Percentiles rank a stretch among this genome's conserved stretches.
Conservation (phyloP, 2,329 filamentous ascomycete species). For the Aspergillus fumigatus region DNA sequence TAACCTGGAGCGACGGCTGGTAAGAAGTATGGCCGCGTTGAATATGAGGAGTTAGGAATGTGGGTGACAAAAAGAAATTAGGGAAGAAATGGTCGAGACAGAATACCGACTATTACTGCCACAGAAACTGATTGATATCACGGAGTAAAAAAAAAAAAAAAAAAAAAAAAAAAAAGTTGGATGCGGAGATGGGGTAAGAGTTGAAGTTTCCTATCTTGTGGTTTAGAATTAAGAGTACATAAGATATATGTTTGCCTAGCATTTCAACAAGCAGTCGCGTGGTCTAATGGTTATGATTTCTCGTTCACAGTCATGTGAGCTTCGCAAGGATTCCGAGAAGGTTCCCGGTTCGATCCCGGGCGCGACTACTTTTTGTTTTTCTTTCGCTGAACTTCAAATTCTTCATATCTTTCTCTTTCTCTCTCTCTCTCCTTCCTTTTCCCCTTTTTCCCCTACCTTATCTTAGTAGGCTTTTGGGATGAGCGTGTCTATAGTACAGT, state of each 20-base stretch:
- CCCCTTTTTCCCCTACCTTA: neutral
- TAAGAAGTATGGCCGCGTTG: neutral
- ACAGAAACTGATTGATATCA: neutral
- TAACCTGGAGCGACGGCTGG: neutral
- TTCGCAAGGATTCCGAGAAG: slow-evolving; percentile 9
- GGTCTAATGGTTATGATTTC: slow-evolving; percentile 23
- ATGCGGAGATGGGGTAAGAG: neutral
- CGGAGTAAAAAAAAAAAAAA: neutral
- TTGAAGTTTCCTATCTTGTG: neutral
- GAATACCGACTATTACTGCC: neutral
- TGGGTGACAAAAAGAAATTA: neutral
- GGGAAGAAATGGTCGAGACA: neutral
- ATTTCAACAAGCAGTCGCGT: slow-evolving; percentile 10
- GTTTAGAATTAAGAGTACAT: neutral
- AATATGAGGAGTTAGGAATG: neutral
- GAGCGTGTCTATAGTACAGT: neutral
- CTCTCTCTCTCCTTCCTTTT: neutral
- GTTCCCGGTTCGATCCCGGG: slow-evolving; percentile 22
- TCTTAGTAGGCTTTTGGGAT: neutral
- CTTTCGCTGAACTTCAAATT: neutral
- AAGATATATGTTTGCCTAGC: neutral
- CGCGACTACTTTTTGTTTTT: slow-evolving; percentile 14
- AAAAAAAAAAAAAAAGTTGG: neutral
- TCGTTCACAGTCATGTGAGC: slow-evolving; percentile 14
- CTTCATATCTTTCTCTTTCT: too few species aligned